Conservation (phyloP, 441 rosid genomes). For the Macaranga tanarius region DNA sequence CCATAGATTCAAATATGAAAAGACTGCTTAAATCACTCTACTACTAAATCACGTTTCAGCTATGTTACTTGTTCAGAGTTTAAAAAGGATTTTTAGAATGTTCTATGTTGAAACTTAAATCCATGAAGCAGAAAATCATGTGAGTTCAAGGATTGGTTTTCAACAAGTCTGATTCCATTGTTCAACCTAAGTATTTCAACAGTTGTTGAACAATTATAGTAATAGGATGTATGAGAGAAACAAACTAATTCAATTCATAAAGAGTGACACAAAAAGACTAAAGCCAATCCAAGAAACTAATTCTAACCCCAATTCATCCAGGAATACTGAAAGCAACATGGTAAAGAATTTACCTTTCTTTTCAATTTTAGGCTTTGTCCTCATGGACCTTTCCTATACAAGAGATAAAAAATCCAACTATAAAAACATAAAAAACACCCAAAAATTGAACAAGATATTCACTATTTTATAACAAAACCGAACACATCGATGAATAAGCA, state of each 20-base stretch:
- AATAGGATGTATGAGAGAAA: neutral
- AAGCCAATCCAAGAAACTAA: no score
- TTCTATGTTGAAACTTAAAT: neutral
- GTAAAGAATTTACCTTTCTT: conserved; percentile 60
- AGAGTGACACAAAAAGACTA: no score
- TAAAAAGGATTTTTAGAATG: neutral
- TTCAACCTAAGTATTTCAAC: no score
- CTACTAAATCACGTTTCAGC: neutral
- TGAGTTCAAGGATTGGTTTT: neutral
- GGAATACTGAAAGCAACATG: no score
- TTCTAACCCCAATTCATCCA: neutral
- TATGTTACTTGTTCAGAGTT: neutral
- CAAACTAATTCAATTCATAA: no score
- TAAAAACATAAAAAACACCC: neutral
- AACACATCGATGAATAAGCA: conserved; percentile 15
- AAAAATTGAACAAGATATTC: neutral
- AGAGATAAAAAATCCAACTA: conserved; percentile 21
- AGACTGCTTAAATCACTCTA: neutral
- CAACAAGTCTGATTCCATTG: neutral
- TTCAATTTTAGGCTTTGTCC: conserved; percentile 55
- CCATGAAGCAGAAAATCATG: neutral
- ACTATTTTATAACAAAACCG: neutral
- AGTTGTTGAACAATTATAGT: neutral
- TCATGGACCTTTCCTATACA: conserved; percentile 54
- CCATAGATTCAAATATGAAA: neutral